Evolutionary conservation across 129 eudicot species (phyloP).

Genomic region (Deinandra increscens): DNA sequence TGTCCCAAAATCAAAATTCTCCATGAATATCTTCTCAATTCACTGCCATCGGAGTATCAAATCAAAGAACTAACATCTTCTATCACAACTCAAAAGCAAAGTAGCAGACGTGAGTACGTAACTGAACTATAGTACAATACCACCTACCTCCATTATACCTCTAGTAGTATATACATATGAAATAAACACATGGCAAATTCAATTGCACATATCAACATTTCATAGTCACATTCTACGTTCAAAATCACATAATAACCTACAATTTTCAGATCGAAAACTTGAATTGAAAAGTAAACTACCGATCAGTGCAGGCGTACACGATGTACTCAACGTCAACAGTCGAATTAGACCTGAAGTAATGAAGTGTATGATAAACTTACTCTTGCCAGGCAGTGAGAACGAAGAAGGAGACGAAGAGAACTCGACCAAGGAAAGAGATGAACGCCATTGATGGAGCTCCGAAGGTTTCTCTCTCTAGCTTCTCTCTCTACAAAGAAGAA

Average conservation of each 20-base stretch:
- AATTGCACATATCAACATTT: not conserved
- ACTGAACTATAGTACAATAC: no score
- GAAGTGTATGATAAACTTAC: slow-evolving; percentile 40
- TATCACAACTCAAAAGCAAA: no score
- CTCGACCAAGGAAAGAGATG: slow-evolving; percentile 57
- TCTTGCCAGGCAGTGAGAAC: slow-evolving; percentile 71
- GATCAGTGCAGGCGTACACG: not conserved
- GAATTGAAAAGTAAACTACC: not conserved
- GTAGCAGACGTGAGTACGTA: no score
- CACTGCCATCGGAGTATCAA: no score
- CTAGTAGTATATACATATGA: not conserved
- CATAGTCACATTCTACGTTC: not conserved
- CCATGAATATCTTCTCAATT: no score
- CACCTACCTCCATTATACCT: no score
- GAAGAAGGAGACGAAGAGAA: slow-evolving; percentile 74
- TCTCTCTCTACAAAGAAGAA: no score
- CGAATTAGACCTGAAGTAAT: slow-evolving; percentile 46
- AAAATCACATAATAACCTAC: not conserved
- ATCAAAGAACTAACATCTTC: no score
- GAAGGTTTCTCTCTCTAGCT: not conserved
- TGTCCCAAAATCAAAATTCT: no score
- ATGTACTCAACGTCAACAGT: not conserved
- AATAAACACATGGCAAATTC: not conserved
- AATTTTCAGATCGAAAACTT: not conserved
- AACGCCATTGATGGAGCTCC: not conserved